A percentile compares a stretch with the other conserved stretches of the same genome.
phyloP scores from a whole-genome alignment of 2,329 filamentous ascomycete genomes.

The Aspergillus tamarii region DNA sequence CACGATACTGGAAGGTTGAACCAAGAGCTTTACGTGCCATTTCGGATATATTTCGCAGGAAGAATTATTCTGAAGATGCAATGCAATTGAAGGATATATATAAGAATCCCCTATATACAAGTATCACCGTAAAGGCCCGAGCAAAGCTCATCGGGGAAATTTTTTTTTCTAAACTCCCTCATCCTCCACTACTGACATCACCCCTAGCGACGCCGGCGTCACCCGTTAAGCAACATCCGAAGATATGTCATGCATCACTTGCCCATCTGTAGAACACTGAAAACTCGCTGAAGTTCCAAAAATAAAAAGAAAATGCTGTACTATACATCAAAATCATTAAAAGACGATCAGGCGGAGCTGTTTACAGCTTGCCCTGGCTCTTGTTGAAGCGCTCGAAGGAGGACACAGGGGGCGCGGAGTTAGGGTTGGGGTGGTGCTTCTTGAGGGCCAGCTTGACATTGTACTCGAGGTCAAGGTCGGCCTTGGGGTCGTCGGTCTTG shows the following conservation, averaged over 20 bases:
- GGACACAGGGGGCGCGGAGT: constrained; percentile 42
- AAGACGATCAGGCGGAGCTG: background rate
- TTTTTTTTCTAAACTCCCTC: background rate
- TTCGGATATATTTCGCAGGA: background rate
- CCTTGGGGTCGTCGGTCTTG: constrained; percentile 54
- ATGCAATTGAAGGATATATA: background rate
- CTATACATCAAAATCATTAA: background rate
- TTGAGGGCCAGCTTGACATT: constrained; percentile 60
- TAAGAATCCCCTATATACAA: background rate
- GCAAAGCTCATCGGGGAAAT: background rate
- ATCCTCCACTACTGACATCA: background rate
- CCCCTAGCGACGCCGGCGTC: no score
- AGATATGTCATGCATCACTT: background rate
- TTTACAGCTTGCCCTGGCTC: constrained; percentile 21
- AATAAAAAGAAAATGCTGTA: background rate
- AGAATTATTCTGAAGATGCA: background rate
- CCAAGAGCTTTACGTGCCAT: background rate
- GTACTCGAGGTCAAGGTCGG: constrained; percentile 63
- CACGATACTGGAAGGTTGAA: background rate
- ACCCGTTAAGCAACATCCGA: constrained; percentile 14
- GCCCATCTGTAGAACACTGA: background rate
- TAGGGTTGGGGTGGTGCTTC: constrained; percentile 44
- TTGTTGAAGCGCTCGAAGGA: constrained; percentile 43
- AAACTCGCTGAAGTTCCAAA: background rate
- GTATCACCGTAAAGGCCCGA: background rate